Percentiles rank a stretch among this genome's conserved stretches.
Evolutionary conservation across 345 rosid species (phyloP).

Genomic region (Brassica cretica): DNA sequence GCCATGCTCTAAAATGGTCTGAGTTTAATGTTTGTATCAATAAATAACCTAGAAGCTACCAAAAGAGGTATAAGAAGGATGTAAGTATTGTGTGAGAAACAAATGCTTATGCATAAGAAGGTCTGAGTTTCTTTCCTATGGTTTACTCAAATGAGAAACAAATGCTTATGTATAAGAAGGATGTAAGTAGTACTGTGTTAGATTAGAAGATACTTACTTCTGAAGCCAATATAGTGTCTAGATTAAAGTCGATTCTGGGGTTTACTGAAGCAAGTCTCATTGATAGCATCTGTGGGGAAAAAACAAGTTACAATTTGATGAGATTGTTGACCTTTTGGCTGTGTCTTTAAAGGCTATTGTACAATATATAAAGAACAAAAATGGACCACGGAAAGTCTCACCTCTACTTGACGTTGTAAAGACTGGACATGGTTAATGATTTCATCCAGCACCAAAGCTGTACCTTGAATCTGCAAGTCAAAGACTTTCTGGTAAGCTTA

Average conservation of each 20-base stretch:
- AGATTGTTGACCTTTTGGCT: conserved; percentile 28
- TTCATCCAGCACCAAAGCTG: conserved; percentile 91
- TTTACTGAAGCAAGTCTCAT: conserved; percentile 95
- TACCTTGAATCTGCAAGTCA: conserved; percentile 83
- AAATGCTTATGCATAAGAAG: conserved; percentile 5
- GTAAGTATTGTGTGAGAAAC: no score
- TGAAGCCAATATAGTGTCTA: conserved; percentile 63
- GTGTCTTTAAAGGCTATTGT: conserved; percentile 17
- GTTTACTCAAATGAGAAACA: conserved; percentile 23
- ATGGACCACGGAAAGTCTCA: conserved; percentile 45
- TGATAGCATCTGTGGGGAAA: conserved; percentile 73
- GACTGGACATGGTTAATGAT: conserved; percentile 95
- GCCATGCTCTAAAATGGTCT: conserved; percentile 34
- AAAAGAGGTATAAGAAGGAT: conserved; percentile 2
- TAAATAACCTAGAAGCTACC: conserved; percentile 29
- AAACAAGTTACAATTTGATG: conserved; percentile 28
- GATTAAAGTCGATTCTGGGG: conserved; percentile 78
- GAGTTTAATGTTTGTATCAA: conserved; percentile 29
- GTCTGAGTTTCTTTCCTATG: not conserved
- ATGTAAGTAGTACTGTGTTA: conserved; percentile 7
- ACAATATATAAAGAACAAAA: conserved; percentile 23
- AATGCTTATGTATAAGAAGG: conserved; percentile 3
- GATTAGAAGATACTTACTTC: conserved; percentile 60
- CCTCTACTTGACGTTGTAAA: conserved; percentile 97
- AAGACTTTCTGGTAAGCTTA: conserved; percentile 26